These are phyloP conservation scores for Silene uniflora DNA, from an alignment of 148 eudicot species.

Conservation along the genomic window DNA sequence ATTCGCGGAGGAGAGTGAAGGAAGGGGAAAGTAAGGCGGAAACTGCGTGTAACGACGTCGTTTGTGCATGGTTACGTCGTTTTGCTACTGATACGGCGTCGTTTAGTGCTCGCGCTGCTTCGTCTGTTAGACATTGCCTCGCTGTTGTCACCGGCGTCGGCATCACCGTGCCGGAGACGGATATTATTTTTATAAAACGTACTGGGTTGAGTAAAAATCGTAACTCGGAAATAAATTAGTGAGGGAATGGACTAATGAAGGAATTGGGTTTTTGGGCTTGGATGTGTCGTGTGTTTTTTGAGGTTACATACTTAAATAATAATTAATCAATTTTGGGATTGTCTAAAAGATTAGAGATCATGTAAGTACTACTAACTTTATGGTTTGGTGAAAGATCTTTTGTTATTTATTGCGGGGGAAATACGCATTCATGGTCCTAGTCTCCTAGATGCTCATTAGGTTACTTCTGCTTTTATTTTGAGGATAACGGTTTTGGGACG, in stretches of 20 bases:
- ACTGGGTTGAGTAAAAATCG: no score
- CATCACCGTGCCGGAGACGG: slow-evolving; percentile 46
- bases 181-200: no score
- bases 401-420: not conserved
- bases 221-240: no score
- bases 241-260: no score
- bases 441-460: not conserved
- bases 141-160: slow-evolving; percentile 89
- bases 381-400: not conserved
- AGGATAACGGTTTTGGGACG: no score
- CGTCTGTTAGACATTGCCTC: slow-evolving; percentile 79
- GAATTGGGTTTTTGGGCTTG: no score
- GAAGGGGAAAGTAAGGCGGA: slow-evolving; percentile 70
- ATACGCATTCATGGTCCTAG: not conserved
- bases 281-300: no score
- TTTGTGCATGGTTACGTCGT: slow-evolving; percentile 78
- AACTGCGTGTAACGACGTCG: slow-evolving; percentile 83
- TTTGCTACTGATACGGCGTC: slow-evolving; percentile 84
- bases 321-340: no score
- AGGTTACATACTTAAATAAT: no score
- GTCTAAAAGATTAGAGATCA: not conserved
- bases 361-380: not conserved
- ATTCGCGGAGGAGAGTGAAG: slow-evolving; percentile 60
- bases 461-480: no score
- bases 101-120: slow-evolving; percentile 64